Evolutionary conservation across 495 filamentous ascomycete species (phyloP).

Genomic region (Hyaloscypha hepaticicola): DNA sequence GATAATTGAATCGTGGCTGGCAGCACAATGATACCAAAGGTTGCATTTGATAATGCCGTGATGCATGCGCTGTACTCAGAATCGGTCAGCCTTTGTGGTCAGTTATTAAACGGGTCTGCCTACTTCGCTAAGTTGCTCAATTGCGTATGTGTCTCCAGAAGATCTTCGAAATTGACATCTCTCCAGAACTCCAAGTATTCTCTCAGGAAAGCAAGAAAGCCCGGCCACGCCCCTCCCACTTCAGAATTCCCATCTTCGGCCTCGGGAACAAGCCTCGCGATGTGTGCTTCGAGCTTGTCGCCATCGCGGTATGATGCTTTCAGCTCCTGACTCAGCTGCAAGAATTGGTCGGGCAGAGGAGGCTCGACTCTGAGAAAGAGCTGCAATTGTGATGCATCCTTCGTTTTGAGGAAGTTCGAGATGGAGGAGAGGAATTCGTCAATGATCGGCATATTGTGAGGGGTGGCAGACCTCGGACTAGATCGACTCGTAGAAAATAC

Average conservation of each 20-base stretch:
- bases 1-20: slow-evolving; percentile 76
- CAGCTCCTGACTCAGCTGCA: slow-evolving; percentile 64
- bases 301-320: slow-evolving; percentile 51
- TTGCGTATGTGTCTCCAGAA: slow-evolving; percentile 70
- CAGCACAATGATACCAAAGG: slow-evolving; percentile 74
- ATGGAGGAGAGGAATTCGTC: slow-evolving; percentile 58
- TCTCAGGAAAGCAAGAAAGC: slow-evolving; percentile 73
- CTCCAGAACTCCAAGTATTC: slow-evolving; percentile 77
- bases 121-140: slow-evolving; percentile 73
- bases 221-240: slow-evolving; percentile 62
- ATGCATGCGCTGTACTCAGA: slow-evolving; percentile 61
- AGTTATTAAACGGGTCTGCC: slow-evolving; percentile 28
- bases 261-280: slow-evolving; percentile 63
- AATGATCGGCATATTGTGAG: slow-evolving; percentile 34
- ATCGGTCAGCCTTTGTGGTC: not conserved
- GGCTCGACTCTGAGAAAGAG: slow-evolving; percentile 64
- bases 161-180: slow-evolving; percentile 71
- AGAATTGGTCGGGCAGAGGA: slow-evolving; percentile 63
- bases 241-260: slow-evolving; percentile 50
- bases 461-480: not conserved
- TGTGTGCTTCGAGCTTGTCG: slow-evolving; percentile 43
- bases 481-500: not conserved
- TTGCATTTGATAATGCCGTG: slow-evolving; percentile 73
- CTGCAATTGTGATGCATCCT: slow-evolving; percentile 54
- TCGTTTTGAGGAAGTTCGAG: slow-evolving; percentile 49